phyloP scores from a whole-genome alignment of 2,329 filamentous ascomycete genomes.

The Rhexocercosporidium sp. region DNA sequence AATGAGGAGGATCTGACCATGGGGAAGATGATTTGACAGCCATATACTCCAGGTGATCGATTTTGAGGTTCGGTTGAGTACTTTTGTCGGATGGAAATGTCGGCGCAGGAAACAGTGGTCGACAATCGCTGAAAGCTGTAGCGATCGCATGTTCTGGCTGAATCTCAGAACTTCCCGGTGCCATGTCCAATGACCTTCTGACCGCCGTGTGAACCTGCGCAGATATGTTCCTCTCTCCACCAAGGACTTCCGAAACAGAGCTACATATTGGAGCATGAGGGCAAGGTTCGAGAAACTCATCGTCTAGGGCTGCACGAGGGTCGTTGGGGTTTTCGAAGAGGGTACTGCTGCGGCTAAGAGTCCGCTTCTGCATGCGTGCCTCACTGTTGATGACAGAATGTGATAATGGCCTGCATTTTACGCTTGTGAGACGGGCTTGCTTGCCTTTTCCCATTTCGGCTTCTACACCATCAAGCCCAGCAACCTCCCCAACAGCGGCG shows the following conservation, averaged over 20 bases:
- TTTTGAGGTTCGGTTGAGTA: constrained; percentile 1
- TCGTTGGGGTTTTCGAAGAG: constrained; percentile 39
- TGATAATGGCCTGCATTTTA: constrained; percentile 19
- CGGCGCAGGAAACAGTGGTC: constrained; percentile 21
- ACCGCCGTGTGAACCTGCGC: background rate
- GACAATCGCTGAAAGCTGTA: constrained; percentile 25
- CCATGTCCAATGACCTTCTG: background rate
- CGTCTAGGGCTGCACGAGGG: constrained; percentile 37
- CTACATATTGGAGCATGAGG: constrained; percentile 31
- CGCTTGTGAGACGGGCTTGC: constrained; percentile 12
- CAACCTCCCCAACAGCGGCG: constrained; percentile 18
- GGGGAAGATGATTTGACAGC: background rate
- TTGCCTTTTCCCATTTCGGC: background rate
- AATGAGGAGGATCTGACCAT: background rate
- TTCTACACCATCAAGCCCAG: constrained; percentile 12
- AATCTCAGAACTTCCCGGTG: background rate
- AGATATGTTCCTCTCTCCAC: background rate
- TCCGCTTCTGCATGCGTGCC: constrained; percentile 31
- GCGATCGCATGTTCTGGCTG: constrained; percentile 15
- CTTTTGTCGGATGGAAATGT: constrained; percentile 14
- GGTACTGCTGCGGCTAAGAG: constrained; percentile 37
- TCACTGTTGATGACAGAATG: constrained; percentile 36
- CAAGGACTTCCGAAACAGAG: constrained; percentile 37
- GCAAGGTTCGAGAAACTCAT: constrained; percentile 40
- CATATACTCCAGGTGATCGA: constrained; percentile 6